Conservation (phyloP, 306 rosid genomes). For the Ormosia semicastrata region DNA sequence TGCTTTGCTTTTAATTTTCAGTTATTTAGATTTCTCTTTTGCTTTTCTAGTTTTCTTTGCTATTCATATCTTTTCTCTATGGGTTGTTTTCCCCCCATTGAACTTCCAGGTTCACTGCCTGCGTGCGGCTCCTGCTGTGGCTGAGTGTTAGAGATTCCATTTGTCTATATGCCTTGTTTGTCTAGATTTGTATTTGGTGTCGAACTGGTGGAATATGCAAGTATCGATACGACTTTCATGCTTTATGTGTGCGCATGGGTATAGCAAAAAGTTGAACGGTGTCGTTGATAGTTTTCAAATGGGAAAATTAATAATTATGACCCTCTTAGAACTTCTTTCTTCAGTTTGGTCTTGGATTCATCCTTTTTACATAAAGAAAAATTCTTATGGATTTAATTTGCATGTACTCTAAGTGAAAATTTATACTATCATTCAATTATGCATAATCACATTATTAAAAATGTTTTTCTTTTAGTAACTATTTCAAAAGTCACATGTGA, state of each 20-base stretch:
- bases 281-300: not conserved
- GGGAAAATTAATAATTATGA: not conserved
- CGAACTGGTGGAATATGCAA: slow-evolving; percentile 14
- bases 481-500: no score
- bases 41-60: not conserved
- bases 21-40: not conserved
- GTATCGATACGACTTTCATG: not conserved
- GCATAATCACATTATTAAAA: no score
- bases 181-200: not conserved
- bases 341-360: not conserved
- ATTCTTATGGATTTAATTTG: no score
- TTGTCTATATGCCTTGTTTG: not conserved
- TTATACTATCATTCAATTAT: no score
- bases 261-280: not conserved
- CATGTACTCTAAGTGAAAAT: no score
- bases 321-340: not conserved
- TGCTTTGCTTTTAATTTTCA: not conserved
- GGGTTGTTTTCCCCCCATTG: slow-evolving; percentile 11
- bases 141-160: slow-evolving; percentile 22
- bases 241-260: not conserved
- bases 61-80: not conserved
- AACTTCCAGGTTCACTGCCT: slow-evolving; percentile 73
- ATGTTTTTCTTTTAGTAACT: no score
- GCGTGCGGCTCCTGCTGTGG: slow-evolving; percentile 99
- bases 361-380: not conserved